Evolutionary conservation across 371 early-diverging fungal genomes (phyloP).

Genomic region (Circinella minor): DNA sequence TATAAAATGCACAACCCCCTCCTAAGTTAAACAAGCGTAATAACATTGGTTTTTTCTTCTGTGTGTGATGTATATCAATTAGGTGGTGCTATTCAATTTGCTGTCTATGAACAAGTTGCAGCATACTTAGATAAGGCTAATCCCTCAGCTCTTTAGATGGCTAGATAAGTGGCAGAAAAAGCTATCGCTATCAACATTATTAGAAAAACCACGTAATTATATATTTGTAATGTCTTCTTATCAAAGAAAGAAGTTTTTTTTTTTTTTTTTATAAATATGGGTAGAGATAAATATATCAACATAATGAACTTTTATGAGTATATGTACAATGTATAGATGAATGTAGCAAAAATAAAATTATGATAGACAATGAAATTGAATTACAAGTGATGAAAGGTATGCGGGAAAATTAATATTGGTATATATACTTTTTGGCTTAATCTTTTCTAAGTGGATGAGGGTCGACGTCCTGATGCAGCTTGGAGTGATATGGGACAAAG

Average conservation of each 20-base stretch:
- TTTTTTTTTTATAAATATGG: not conserved
- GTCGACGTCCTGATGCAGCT: conserved; percentile 41
- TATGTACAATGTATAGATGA: not conserved
- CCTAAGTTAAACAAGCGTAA: not conserved
- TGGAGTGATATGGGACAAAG: conserved; percentile 29
- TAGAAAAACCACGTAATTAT: too few relatives aligned
- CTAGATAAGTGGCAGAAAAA: too few relatives aligned
- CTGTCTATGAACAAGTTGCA: conserved; percentile 45
- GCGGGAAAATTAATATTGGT: not conserved
- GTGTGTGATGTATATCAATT: not conserved
- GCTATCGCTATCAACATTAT: not conserved
- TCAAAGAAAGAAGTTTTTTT: not conserved
- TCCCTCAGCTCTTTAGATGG: not conserved
- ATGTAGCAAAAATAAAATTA: not conserved
- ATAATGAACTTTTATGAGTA: not conserved
- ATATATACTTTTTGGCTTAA: not conserved
- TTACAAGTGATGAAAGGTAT: not conserved
- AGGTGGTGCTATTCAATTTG: conserved; percentile 57
- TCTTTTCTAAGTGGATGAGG: conserved; percentile 22
- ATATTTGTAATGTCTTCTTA: not conserved
- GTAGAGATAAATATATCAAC: too few relatives aligned
- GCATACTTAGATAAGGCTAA: conserved; percentile 30
- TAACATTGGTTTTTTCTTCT: not conserved
- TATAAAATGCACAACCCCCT: not conserved
- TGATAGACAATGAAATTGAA: not conserved